A percentile compares a stretch with the other conserved stretches of the same genome.
Conservation (phyloP, 352 stramenopile species). For the Globisporangium uncinulatum region DNA sequence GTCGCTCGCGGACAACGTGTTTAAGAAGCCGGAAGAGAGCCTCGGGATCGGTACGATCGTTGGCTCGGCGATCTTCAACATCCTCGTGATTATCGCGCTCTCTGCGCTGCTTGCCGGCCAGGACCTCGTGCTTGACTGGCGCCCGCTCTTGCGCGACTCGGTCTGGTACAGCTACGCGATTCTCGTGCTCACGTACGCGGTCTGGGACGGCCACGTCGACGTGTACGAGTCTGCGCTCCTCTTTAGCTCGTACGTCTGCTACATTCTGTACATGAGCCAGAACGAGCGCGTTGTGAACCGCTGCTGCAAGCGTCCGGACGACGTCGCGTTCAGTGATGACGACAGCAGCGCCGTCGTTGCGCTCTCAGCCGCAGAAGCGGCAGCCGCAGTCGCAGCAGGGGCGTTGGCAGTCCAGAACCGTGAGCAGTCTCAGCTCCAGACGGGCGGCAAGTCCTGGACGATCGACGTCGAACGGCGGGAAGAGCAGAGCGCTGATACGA, state of each 20-base stretch:
- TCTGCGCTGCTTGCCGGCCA: conserved; percentile 61
- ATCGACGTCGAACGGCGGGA: conserved; percentile 26
- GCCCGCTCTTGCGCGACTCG: conserved; percentile 73
- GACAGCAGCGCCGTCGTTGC: conserved; percentile 12
- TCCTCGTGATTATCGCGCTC: conserved; percentile 83
- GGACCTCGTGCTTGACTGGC: conserved; percentile 65
- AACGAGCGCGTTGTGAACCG: conserved; percentile 50
- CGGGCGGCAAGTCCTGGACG: conserved; percentile 18
- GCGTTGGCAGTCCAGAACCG: background rate
- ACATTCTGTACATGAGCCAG: conserved; percentile 72
- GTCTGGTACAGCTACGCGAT: conserved; percentile 73
- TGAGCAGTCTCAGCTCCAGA: background rate
- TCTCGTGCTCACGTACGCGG: conserved; percentile 40
- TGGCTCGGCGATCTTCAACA: conserved; percentile 86
- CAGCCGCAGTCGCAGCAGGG: background rate
- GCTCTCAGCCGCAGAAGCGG: conserved; percentile 11
- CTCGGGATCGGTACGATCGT: conserved; percentile 79
- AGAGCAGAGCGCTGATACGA: background rate
- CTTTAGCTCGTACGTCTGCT: conserved; percentile 60
- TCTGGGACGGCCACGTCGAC: conserved; percentile 58
- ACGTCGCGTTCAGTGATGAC: conserved; percentile 10
- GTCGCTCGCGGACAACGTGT: conserved; percentile 71
- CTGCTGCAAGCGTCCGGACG: conserved; percentile 46
- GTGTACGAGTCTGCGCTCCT: conserved; percentile 56
- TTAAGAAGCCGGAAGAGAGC: conserved; percentile 56